Base-by-base conservation (phyloP, 2,329 filamentous ascomycete species). In the Sporothrix mexicana region DNA sequence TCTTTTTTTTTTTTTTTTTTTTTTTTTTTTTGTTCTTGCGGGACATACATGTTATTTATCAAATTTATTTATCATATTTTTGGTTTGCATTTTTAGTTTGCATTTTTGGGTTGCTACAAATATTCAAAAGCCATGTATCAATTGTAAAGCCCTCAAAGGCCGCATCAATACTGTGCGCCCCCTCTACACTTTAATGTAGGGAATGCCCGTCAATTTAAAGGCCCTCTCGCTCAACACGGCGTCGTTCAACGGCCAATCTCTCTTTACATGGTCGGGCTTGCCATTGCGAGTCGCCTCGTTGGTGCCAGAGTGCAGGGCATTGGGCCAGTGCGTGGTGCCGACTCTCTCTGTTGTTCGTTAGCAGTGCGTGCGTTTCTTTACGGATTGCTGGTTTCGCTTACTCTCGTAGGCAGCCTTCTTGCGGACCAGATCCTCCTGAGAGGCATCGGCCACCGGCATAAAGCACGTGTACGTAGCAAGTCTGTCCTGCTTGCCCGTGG, bases 391-490 rank as follows among this genome's bases (percentile, higher is more conserved):
- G n/a, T n/a, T n/a, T n/a, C n/a, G 10, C 9, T 25, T 23, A 3
- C 23, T 12, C 25, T 36, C 55, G 23, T 59, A 59, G 0, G 55
- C 55, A 3, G 55, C 23, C 23, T 36, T 36, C 6, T 59, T 59
- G 3, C 23, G 55, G 2, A 6, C 5, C 25, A 59, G 13, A 8
- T 59, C 55, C 10, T 59, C 55, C 55, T 59, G 55, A 5, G 55
- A 43, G n/a, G 77, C 83, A 55, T 79, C 80, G 4, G 78, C 77
- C n/a, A 81, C 83, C 8, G 82, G 83, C 81, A 79, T 84, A 71
- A 77, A 83, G 77, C 81, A 82, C 0, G 82, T 82, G 71, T 84
- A 84, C 2, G 81, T 77, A 10, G 78, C 79, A 53, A 82, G 78
- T 0, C 81, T 77, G 49, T 79, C 77, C n/a, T 77, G 74, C 0